Percentiles rank a stretch among this genome's conserved stretches.
Conservation (phyloP, 108 stramenopile genomes). For the Nitzschia palea region DNA sequence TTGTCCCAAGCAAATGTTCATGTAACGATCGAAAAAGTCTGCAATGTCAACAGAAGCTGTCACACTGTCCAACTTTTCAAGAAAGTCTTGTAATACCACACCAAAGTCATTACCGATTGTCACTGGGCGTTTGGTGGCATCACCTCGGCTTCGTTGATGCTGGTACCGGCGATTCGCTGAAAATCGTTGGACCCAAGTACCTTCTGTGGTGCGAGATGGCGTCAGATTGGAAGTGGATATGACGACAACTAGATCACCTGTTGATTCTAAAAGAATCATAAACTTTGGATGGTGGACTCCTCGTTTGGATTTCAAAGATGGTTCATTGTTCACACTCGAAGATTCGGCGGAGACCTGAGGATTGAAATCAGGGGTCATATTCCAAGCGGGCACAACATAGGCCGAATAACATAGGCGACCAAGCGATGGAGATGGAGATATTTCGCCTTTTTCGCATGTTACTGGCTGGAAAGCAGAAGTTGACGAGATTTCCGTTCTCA, state of each 20-base stretch:
- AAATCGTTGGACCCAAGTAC: constrained; percentile 82
- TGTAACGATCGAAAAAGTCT: constrained; percentile 45
- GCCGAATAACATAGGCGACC: no score
- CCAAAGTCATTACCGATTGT: constrained; percentile 71
- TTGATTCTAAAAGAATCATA: constrained; percentile 68
- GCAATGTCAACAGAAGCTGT: constrained; percentile 31
- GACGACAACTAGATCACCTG: constrained; percentile 69
- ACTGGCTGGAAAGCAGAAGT: no score
- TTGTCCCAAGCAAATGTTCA: constrained; percentile 32
- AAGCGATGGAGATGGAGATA: no score
- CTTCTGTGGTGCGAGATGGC: constrained; percentile 51
- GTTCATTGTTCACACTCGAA: no score
- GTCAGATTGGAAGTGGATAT: constrained; percentile 75
- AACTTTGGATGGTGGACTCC: constrained; percentile 88
- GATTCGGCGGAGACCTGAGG: no score
- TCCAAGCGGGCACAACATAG: no score
- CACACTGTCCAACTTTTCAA: constrained; percentile 52
- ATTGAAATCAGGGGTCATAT: no score
- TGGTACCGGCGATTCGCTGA: constrained; percentile 14
- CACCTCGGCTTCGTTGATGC: neutral
- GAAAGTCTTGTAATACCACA: constrained; percentile 56
- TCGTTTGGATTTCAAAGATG: constrained; percentile 24
- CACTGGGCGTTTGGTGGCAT: neutral
- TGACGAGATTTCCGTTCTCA: no score
- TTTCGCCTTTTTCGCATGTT: no score